Conservation (phyloP, 139 green algal genomes). For the Chlorella sp. region DNA sequence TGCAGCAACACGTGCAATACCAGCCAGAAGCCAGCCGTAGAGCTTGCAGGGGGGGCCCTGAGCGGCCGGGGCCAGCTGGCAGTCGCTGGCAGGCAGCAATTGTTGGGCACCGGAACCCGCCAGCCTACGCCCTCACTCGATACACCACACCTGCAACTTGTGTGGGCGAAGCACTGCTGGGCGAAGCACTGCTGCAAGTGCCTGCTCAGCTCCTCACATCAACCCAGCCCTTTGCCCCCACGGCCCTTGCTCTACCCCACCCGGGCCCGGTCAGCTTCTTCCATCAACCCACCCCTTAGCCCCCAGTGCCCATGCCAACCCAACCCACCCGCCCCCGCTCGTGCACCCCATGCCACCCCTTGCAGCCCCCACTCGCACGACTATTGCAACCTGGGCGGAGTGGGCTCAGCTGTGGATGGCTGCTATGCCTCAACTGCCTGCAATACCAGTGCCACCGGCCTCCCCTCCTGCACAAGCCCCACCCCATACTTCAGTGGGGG, state of each 20-base stretch:
- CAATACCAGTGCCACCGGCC: neutral
- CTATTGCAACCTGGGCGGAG: constrained; percentile 22
- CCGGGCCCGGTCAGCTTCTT: neutral
- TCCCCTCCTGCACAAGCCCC: neutral
- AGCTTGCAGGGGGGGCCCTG: too few species aligned
- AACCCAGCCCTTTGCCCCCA: too few species aligned
- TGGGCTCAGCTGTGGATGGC: neutral
- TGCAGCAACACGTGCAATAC: neutral
- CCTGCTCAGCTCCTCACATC: too few species aligned
- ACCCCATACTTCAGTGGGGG: neutral
- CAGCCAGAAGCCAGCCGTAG: too few species aligned
- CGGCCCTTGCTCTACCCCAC: too few species aligned
- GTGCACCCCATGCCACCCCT: neutral
- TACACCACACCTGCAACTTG: too few species aligned
- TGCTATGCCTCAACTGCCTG: neutral
- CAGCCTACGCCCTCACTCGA: too few species aligned
- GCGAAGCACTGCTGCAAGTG: too few species aligned
- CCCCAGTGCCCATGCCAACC: neutral
- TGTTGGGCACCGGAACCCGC: too few species aligned
- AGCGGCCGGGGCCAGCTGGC: too few species aligned
- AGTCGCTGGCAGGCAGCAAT: neutral
- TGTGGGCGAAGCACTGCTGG: too few species aligned
- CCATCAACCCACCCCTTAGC: neutral
- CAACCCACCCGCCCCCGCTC: neutral
- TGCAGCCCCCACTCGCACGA: constrained; percentile 23